phyloP scores from a whole-genome alignment of 192 early-diverging fungal species.

The Neocallimastix lanati region DNA sequence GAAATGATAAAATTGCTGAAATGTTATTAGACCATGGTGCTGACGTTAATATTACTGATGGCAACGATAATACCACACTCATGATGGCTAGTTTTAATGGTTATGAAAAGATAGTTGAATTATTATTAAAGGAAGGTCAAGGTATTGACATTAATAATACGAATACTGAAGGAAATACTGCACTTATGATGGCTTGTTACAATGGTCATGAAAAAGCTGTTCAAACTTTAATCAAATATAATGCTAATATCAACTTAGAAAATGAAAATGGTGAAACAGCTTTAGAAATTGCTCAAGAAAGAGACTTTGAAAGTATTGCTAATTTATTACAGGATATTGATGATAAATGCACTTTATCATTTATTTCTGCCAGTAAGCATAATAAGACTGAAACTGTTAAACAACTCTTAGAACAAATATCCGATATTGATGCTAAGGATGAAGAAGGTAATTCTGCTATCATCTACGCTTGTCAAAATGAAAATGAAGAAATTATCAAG shows the following conservation, averaged over 20 bases:
- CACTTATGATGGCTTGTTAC: not conserved
- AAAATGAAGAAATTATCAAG: not conserved
- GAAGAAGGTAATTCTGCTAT: not conserved
- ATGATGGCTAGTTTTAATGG: not conserved
- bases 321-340: not conserved
- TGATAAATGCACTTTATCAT: not conserved
- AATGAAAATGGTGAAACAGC: not conserved
- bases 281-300: not conserved
- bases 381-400: not conserved
- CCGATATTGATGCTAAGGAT: not conserved
- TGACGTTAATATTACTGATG: not conserved
- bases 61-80: not conserved
- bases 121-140: not conserved
- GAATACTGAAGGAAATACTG: not conserved
- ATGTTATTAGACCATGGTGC: not conserved
- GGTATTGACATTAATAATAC: not conserved
- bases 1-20: not conserved
- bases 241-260: not conserved
- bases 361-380: not conserved
- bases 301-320: not conserved
- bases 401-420: not conserved
- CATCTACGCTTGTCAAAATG: not conserved
- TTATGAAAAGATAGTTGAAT: not conserved
- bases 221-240: not conserved
- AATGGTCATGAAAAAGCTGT: not conserved